Percentiles rank a stretch among this genome's conserved stretches.
Conservation (phyloP, 306 rosid genomes). For the Abrus precatorius region DNA sequence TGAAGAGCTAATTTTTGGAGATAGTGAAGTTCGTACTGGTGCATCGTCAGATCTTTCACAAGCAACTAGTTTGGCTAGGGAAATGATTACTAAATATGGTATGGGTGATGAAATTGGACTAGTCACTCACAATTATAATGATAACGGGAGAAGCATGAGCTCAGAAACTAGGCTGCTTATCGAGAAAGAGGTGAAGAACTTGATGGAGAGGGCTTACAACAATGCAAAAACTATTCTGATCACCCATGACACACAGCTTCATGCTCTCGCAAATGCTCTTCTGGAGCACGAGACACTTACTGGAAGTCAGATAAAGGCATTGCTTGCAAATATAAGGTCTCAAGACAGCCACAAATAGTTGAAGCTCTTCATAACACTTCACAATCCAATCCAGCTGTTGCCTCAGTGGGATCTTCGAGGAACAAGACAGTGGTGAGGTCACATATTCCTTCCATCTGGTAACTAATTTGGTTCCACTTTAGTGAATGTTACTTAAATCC, state of each 20-base stretch:
- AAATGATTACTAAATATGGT: constrained; percentile 89
- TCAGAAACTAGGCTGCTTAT: constrained; percentile 91
- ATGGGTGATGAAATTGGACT: constrained; percentile 90
- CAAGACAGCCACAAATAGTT: constrained; percentile 58
- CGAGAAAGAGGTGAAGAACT: constrained; percentile 79
- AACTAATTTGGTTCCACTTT: constrained; percentile 36
- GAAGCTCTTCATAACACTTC: constrained; percentile 62
- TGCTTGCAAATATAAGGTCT: constrained; percentile 68
- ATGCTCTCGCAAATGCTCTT: constrained; percentile 85
- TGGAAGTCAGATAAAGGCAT: constrained; percentile 71
- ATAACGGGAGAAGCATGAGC: constrained; percentile 92
- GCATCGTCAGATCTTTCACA: constrained; percentile 73
- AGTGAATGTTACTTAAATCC: constrained; percentile 50
- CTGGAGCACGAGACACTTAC: constrained; percentile 83
- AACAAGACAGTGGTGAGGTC: constrained; percentile 1
- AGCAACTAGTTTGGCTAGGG: constrained; percentile 85
- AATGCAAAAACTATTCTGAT: constrained; percentile 90
- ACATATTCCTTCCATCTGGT: constrained; percentile 39
- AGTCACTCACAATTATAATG: constrained; percentile 76
- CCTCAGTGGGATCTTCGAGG: constrained; percentile 54
- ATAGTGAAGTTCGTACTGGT: constrained; percentile 85
- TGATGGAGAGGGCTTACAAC: constrained; percentile 77
- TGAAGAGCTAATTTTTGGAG: constrained; percentile 92
- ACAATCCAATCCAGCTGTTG: constrained; percentile 66
- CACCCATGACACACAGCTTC: constrained; percentile 77